Base-by-base conservation (phyloP, 202 grass and related monocot genomes). In the Carex sylvatica region DNA sequence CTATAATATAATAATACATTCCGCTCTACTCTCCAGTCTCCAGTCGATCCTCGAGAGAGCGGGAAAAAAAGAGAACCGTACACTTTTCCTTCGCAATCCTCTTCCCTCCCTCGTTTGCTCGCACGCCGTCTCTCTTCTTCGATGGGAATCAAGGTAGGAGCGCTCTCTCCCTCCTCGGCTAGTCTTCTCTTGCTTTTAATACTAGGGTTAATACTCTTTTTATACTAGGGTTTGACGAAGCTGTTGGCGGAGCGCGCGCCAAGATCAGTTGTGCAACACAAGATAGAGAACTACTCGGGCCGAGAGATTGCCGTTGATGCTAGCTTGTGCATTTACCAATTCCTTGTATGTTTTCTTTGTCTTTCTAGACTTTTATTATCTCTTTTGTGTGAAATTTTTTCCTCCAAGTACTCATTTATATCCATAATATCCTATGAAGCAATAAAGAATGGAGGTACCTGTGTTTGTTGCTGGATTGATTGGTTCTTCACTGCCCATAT, bases 141-240 rank as follows among this genome's bases (percentile, higher is more conserved):
- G 65, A 94, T 97, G 94, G 94, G 94, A 81, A 94, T 97, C 80
- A 97, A 94, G 94, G 94, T 94, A 80, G 11, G 40, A 30, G 15
- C 28, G 53, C 54, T 51, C 35, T 15, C 20, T 52, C 28, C 5
- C 58, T 44, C 13, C 0, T 2, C 15, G 1, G 0, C 20, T 74
- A 5, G 12, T 26, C 8, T 30, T 40, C 56, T 58, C 3, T 61
- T 4, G 11, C 53, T 65, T 19, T 30, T 18, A 20, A 36, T n/a
- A n/a, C 61, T 73, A 6, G 70, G 13, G 2, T 59, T 16, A 15
- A 85, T 70, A 24, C 10, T 18, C 18, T 77, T 4, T 30, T 44
- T 59, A 71, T 86, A 64, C 55, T 94, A 98, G 95, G 95, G 95
- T 89, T 90, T 98, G 85, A 94, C 95, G 86, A 98, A 95, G 86